A percentile compares a stretch with the other conserved stretches of the same genome.
Evolutionary conservation across 2,329 filamentous ascomycete species (phyloP).

Genomic region (Claviceps cyperi): DNA sequence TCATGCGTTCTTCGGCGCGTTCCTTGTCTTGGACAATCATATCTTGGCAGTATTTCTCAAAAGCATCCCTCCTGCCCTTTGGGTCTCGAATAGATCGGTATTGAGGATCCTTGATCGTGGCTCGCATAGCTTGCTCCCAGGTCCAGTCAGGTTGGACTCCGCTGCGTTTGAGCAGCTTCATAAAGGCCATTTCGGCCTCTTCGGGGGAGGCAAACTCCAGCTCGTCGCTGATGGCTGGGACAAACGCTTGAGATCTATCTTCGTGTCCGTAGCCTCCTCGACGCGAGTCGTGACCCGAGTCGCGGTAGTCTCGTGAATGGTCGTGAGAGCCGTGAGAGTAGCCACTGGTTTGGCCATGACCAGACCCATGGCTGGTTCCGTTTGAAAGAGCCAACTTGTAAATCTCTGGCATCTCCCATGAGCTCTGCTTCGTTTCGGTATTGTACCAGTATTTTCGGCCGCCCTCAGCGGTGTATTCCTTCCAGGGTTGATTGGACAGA

Average conservation of each 20-base stretch:
- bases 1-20: conserved; percentile 79
- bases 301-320: conserved; percentile 25
- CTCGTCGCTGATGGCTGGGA: conserved; percentile 51
- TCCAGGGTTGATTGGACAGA: conserved; percentile 74
- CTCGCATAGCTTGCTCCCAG: conserved; percentile 80
- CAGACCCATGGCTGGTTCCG: conserved; percentile 4
- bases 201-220: conserved; percentile 68
- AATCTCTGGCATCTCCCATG: conserved; percentile 82
- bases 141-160: conserved; percentile 84
- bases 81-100: conserved; percentile 89
- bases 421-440: conserved; percentile 77
- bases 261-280: conserved; percentile 45
- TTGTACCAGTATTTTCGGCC: conserved; percentile 95
- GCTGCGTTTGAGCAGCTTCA: conserved; percentile 73
- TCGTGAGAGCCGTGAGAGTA: conserved; percentile 22
- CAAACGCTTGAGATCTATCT: conserved; percentile 40
- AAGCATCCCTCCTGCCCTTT: conserved; percentile 76
- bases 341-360: conserved; percentile 29
- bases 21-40: conserved; percentile 86
- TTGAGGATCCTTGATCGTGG: conserved; percentile 77
- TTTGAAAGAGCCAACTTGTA: conserved; percentile 59
- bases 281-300: conserved; percentile 36
- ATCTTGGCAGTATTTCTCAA: conserved; percentile 89
- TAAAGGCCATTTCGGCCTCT: conserved; percentile 85
- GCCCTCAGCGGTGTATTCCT: conserved; percentile 75